phyloP scores from a whole-genome alignment of 2,329 filamentous ascomycete species.

The Botrytis medusae region DNA sequence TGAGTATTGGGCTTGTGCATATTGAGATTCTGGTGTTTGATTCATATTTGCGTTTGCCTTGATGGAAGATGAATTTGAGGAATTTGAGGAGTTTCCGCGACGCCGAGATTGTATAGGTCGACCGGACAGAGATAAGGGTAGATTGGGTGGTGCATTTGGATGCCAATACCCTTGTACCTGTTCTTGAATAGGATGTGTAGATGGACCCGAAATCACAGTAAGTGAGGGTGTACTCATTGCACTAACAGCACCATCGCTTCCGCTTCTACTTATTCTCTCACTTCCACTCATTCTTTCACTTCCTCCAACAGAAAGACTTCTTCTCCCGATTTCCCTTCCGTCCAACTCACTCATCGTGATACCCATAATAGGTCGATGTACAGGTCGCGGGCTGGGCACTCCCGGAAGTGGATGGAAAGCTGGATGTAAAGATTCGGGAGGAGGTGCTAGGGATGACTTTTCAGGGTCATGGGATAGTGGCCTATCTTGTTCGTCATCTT shows the following conservation, averaged over 20 bases:
- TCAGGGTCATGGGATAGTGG: conserved; percentile 5
- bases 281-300: neutral
- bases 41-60: neutral
- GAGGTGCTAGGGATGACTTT: conserved; percentile 8
- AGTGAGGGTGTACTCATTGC: neutral
- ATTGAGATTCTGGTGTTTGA: neutral
- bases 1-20: neutral
- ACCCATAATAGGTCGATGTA: neutral
- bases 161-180: neutral
- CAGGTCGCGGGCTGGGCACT: neutral
- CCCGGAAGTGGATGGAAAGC: conserved; percentile 7
- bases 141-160: neutral
- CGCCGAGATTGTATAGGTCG: neutral
- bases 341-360: conserved; percentile 19
- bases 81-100: neutral
- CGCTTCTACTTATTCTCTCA: neutral
- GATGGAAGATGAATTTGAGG: neutral
- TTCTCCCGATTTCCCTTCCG: neutral
- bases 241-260: conserved; percentile 7
- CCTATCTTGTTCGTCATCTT: neutral
- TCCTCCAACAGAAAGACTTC: neutral
- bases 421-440: conserved; percentile 15
- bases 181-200: neutral
- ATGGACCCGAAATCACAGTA: neutral
- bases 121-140: neutral